phyloP scores from a whole-genome alignment of 805 yeast species.

The Clavispora carvajalis region DNA sequence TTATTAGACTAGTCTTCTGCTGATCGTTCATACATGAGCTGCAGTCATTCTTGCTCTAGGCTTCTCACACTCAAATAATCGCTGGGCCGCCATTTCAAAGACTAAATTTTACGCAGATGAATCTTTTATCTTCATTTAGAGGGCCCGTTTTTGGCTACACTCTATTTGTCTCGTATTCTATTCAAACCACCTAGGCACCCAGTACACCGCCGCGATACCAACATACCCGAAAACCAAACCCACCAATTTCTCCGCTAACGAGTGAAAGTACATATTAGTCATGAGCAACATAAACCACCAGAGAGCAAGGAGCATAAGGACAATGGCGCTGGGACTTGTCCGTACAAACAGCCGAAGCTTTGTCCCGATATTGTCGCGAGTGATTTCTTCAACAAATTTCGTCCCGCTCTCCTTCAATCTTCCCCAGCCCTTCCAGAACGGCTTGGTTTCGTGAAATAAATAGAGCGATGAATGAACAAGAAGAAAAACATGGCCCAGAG shows the following conservation, averaged over 20 bases:
- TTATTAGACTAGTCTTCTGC: too few relatives aligned
- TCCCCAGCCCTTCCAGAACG: slow-evolving; percentile 27
- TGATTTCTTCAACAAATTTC: not conserved
- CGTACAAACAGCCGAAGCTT: not conserved
- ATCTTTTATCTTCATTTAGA: too few relatives aligned
- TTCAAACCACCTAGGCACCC: slow-evolving; percentile 23
- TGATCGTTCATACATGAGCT: too few relatives aligned
- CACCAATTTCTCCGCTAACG: slow-evolving; percentile 64
- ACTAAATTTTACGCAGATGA: too few relatives aligned
- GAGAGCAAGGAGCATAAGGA: slow-evolving; percentile 29
- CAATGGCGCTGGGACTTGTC: slow-evolving; percentile 19
- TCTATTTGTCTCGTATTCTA: not conserved
- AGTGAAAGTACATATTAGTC: slow-evolving; percentile 83
- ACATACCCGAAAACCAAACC: slow-evolving; percentile 63
- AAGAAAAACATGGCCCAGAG: slow-evolving; percentile 88
- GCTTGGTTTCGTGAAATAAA: slow-evolving; percentile 58
- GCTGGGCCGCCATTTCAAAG: too few relatives aligned
- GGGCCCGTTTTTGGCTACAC: not conserved
- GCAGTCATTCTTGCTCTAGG: too few relatives aligned
- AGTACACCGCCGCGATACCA: slow-evolving; percentile 45
- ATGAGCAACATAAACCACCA: slow-evolving; percentile 88
- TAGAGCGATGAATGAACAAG: slow-evolving; percentile 62
- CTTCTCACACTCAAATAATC: too few relatives aligned
- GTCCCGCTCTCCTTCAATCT: not conserved
- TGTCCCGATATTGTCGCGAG: not conserved